These are phyloP conservation scores for Trematosphaeria pertusa DNA, from an alignment of 2,329 filamentous ascomycete genomes.

Conservation along the genomic window DNA sequence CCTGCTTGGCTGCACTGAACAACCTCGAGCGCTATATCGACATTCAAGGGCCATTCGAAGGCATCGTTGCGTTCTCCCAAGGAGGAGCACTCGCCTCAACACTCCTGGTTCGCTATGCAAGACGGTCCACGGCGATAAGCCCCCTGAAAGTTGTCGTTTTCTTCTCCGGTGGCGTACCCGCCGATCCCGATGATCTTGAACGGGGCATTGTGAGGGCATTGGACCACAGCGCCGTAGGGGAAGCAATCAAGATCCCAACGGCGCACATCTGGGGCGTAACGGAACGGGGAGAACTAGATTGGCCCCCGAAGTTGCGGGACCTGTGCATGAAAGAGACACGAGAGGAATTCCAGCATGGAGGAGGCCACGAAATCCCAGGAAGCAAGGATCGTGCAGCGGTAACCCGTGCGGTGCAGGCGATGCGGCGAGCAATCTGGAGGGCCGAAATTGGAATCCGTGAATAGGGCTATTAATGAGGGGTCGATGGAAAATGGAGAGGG, in stretches of 20 bases:
- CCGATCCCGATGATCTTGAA: slow-evolving; percentile 3
- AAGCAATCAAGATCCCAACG: slow-evolving; percentile 8
- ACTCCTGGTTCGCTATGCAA: slow-evolving; percentile 1
- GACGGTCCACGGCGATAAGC: background rate
- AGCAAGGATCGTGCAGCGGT: slow-evolving; percentile 1
- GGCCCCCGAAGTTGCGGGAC: background rate
- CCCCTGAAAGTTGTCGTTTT: slow-evolving; percentile 11
- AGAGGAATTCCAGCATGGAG: background rate
- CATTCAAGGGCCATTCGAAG: slow-evolving; percentile 16
- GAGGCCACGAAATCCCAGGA: background rate
- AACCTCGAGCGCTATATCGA: slow-evolving; percentile 11
- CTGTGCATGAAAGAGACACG: background rate
- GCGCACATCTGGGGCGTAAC: slow-evolving; percentile 9
- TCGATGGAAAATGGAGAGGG: no score
- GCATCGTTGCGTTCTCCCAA: slow-evolving; percentile 16
- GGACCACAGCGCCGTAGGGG: background rate
- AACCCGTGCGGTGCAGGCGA: background rate
- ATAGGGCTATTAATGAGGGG: no score
- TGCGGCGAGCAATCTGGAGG: slow-evolving; percentile 5
- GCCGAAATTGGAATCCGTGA: background rate
- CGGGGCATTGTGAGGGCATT: background rate
- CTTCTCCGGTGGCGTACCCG: slow-evolving; percentile 4
- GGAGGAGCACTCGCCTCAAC: slow-evolving; percentile 10
- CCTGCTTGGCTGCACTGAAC: slow-evolving; percentile 2
- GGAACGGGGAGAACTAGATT: background rate